Base-by-base conservation (phyloP, 176 grass and related monocot species). In the Dendrocalamus sinicus region DNA sequence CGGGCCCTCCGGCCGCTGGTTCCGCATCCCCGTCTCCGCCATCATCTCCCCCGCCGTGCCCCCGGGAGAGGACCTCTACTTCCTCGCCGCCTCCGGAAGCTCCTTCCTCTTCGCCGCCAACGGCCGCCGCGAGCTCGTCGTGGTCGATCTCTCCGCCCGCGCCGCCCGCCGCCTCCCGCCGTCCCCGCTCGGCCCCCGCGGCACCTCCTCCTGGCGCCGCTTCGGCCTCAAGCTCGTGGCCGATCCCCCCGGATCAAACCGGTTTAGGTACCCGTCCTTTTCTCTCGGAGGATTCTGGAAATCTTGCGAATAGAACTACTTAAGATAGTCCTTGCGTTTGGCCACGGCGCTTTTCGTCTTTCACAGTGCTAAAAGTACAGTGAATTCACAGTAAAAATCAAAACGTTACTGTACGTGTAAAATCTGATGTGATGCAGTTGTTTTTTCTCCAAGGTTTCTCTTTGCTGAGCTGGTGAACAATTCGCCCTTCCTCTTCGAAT, bases 81-180 rank as follows among this genome's bases (percentile, higher is more conserved):
- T 98, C 78, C 91, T 98, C 2, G 93, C 93, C 32, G 93, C 96
- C 19, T 98, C 96, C 0, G 96, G 90, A 0, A 89, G 81, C 70
- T 89, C 93, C 66, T 98, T 98, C 82, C 91, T 98, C 4, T 98
- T 98, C 84, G 93, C 91, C 10, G 94, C 96, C 60, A 98, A 98
- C 77, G 88, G 90, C n/a, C 86, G 90, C 28, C 93, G 90, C 14
- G 96, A 95, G 79, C 93, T 98, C 44, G 86, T 98, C 1, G 90
- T 89, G 5, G 87, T 92, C 54, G 89, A 98, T 82, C 84, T 98
- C 39, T 87, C 93, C 6, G 82, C 92, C 6, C 92, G 88, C 13
- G 57, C 88, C 4, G 82, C 92, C 13, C 84, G 86, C 3, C 88
- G 93, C 2, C 62, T 94, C 9, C 96, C 96, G 40, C 86, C 91